These are phyloP conservation scores for Malus sieversii DNA, from an alignment of 306 rosid genomes.

Conservation along the genomic window DNA sequence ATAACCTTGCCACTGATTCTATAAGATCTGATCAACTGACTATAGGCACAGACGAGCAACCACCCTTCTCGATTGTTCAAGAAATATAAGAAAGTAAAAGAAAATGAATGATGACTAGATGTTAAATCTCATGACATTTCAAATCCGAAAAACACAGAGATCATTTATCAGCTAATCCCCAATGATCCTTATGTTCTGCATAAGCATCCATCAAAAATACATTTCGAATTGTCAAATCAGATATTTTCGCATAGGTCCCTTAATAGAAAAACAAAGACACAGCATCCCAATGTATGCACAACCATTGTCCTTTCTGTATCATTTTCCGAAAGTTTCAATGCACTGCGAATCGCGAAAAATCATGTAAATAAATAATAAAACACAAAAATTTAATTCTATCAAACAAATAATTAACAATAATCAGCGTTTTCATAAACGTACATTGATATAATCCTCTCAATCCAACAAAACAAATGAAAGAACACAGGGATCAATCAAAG, in stretches of 20 bases:
- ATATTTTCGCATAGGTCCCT: too few relatives aligned
- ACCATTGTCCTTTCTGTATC: too few relatives aligned
- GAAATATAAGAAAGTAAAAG: neutral
- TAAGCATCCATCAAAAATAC: neutral
- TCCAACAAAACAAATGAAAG: neutral
- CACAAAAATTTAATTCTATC: neutral
- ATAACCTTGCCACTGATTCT: neutral
- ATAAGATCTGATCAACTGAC: neutral
- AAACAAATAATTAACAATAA: neutral
- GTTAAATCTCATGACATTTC: neutral
- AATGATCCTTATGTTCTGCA: neutral
- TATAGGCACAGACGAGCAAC: neutral
- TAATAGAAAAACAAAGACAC: too few relatives aligned
- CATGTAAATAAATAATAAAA: neutral
- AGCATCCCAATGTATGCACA: neutral
- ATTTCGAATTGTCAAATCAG: too few relatives aligned
- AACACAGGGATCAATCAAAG: neutral
- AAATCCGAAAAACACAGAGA: neutral
- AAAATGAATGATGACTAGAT: neutral
- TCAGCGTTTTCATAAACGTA: neutral
- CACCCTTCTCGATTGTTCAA: neutral
- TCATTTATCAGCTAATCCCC: neutral
- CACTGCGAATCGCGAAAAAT: too few relatives aligned
- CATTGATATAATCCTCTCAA: neutral
- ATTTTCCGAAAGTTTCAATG: too few relatives aligned